Evolutionary conservation across 129 eudicot genomes (phyloP).

Genomic region (Chrysanthemum seticuspe): DNA sequence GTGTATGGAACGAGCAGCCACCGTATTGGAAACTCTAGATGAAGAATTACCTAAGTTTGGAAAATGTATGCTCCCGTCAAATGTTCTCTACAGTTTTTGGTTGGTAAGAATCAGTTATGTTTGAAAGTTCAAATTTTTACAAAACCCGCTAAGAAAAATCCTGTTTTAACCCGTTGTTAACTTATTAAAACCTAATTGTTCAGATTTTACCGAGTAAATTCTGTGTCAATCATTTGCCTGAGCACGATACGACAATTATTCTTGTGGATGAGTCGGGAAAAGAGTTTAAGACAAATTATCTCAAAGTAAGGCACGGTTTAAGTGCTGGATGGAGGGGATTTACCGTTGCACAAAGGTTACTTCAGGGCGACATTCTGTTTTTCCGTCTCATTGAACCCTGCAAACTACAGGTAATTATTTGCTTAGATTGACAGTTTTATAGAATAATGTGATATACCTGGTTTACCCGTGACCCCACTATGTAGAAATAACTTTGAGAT

Average conservation of each 20-base stretch:
- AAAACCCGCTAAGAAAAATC: neutral
- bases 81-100: slow-evolving; percentile 79
- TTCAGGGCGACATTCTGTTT: slow-evolving; percentile 72
- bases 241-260: slow-evolving; percentile 47
- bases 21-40: slow-evolving; percentile 40
- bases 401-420: slow-evolving; percentile 66
- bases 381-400: slow-evolving; percentile 64
- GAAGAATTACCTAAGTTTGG: slow-evolving; percentile 55
- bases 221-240: slow-evolving; percentile 68
- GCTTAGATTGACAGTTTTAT: neutral
- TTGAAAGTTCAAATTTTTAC: slow-evolving; percentile 12
- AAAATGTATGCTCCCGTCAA: slow-evolving; percentile 81
- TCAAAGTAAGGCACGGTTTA: slow-evolving; percentile 56
- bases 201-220: slow-evolving; percentile 69
- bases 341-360: slow-evolving; percentile 56
- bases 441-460: neutral
- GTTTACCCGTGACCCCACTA: neutral
- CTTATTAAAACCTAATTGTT: neutral
- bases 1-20: slow-evolving; percentile 66
- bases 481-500: neutral
- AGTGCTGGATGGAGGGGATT: slow-evolving; percentile 98
- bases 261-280: slow-evolving; percentile 71
- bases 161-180: slow-evolving; percentile 2
- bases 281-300: slow-evolving; percentile 55
- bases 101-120: slow-evolving; percentile 53